Evolutionary conservation across 2,329 filamentous ascomycete genomes (phyloP), one percentile per base, ranked within the genome.

Genomic region (Bipolaris zeicola): DNA sequence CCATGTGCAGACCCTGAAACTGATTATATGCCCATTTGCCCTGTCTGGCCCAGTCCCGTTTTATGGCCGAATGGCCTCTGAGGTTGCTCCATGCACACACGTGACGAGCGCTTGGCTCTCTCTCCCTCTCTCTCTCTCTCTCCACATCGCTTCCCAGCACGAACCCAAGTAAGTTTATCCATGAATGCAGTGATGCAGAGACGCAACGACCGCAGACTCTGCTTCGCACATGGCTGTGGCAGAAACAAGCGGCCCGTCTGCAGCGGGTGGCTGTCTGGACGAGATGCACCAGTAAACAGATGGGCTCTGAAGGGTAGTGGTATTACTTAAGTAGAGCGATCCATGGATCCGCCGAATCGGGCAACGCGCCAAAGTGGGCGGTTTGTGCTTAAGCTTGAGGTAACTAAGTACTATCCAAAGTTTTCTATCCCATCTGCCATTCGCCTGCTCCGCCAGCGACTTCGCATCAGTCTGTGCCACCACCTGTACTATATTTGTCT

Each of bases 401-500:
- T 63, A 20, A n/a, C n/a, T n/a, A n/a, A 20, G 20, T 20, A 20
- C 20, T 20, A 60, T 59, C 47, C 36, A 63, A 67, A 66, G 59
- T 58, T 64, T 68, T 62, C 45, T 39, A 34, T 43, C 60, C 43
- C 54, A 56, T 52, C 53, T 63, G 49, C 53, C 60, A 56, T 61
- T 55, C 61, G 60, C 63, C 66, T 61, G 41, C 54, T 52, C 56
- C 58, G 50, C 47, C 62, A 55, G 51, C 58, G 46, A 33, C 51
- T 36, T 51, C 46, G 16, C 33, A 36, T 33, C 34, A 13, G 51
- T 58, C 60, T 24, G 22, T 28, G n/a, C 48, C 51, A 38, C 59
- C 62, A 50, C 58, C 62, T 73, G 70, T 70, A 70, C 56, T 52
- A 69, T 69, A 74, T 47, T 52, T 56, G 38, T 67, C 56, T 58